Evolutionary conservation across 2,329 filamentous ascomycete genomes (phyloP), one percentile per base, ranked within the genome.

Genomic region (Erysiphe pisi): DNA sequence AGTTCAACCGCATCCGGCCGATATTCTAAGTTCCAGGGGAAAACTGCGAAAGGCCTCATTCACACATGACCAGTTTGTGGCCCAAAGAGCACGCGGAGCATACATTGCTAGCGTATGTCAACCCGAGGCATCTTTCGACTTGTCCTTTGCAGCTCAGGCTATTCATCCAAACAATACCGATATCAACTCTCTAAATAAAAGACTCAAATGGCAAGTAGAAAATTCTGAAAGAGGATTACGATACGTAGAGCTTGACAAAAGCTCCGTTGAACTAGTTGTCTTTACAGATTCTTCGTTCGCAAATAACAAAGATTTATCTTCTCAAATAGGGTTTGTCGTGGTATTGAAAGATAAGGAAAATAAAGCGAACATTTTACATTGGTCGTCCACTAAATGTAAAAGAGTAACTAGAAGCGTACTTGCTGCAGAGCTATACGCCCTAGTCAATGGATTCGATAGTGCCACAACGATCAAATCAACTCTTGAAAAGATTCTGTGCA

Each of bases 381-480:
- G 25, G 31, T 20, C 12, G 1, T 70, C 63, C 4, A 43, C 45
- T 11, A 74, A 74, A 28, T 49, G 31, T 14, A 78, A 77, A 52
- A 18, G 77, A 56, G 77, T 79, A 16, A 70, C 63, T 36, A 36
- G 63, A n/a, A 70, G 63, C n/a, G 28, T 70, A 12, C 63, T 70
- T 4, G 63, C 63, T 2, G 31, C 63, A 18, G 36, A 74, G 25
- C 40, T 74, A 47, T 74, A 49, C 45, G 70, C 43, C 9, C 8
- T 49, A 28, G 36, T 49, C 3, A 22, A 47, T 47, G 70, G 70
- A 47, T 74, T 74, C n/a, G 70, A 74, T 40, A 22, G 12, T n/a
- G 45, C 18, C 47, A 40, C 40, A n/a, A 25, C 40, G 9, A 74
- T 74, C 20, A 74, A 74, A 47, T 11, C 36, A 12, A 47, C 45